Conservation (phyloP, 2,329 filamentous ascomycete genomes). For the Exophiala mesophila region DNA sequence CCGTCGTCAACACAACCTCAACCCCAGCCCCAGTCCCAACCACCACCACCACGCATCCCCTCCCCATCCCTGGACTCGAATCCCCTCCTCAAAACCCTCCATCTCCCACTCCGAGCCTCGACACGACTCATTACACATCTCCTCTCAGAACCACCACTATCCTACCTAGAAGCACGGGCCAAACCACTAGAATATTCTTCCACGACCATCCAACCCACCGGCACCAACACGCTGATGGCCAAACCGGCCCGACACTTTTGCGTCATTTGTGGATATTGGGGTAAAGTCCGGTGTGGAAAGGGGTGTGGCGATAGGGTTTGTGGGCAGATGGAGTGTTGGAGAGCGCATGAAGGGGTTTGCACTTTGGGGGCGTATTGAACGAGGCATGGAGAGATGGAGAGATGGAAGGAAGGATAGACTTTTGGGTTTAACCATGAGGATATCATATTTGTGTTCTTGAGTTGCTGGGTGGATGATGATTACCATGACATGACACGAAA, state of each 20-base stretch:
- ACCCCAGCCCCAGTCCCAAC: constrained; percentile 10
- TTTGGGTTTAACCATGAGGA: too few species aligned
- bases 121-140: constrained; percentile 43
- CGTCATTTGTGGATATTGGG: constrained; percentile 48
- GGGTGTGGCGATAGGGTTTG: constrained; percentile 45
- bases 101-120: constrained; percentile 42
- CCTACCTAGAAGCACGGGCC: constrained; percentile 43
- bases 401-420: too few species aligned
- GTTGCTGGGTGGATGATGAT: too few species aligned
- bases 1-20: constrained; percentile 4
- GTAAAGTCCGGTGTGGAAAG: constrained; percentile 42
- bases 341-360: constrained; percentile 38
- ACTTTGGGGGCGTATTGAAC: constrained; percentile 14
- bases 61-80: constrained; percentile 27
- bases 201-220: constrained; percentile 13
- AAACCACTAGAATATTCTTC: constrained; percentile 27
- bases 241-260: constrained; percentile 42
- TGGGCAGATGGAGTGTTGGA: constrained; percentile 43
- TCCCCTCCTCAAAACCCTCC: constrained; percentile 31
- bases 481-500: too few species aligned
- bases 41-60: constrained; percentile 30
- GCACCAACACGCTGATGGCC: constrained; percentile 17
- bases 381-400: too few species aligned
- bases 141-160: constrained; percentile 42
- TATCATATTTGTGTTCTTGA: too few species aligned